Base-by-base conservation (phyloP, 208 protist genomes). In the Trypanosoma lewisi region DNA sequence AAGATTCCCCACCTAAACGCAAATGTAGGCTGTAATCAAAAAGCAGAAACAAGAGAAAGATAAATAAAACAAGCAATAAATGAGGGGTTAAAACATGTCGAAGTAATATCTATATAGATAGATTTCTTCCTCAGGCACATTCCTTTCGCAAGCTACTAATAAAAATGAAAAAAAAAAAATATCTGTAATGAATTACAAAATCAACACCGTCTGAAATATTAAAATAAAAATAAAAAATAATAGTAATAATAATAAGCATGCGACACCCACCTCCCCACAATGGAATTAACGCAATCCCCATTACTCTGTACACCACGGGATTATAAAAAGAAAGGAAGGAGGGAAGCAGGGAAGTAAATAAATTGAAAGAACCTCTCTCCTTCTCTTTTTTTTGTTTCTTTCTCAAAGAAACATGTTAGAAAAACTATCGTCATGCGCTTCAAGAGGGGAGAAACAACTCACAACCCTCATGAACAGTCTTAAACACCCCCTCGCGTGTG, bases 391-490 rank as follows among this genome's bases (percentile, higher is more conserved):
- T n/a, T n/a, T n/a, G n/a, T n/a, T n/a, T n/a, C n/a, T n/a, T n/a
- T n/a, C n/a, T n/a, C n/a, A n/a, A 8, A 21, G 1, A 50, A 30
- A 27, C 6, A 28, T 6, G 12, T 50, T 50, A 14, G 12, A 23
- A 50, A 8, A 8, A 30, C 2, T 23, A 52, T 16, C 5, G 16
- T n/a, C 23, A 12, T 8, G 36, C 36, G 36, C 16, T 2, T 28
- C 31, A 31, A 25, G 30, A 21, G 25, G 19, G 52, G 39, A 67
- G 14, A 73, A 68, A 74, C 33, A 52, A 30, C 34, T 65, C 66
- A 36, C 55, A 56, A 8, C 27, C 51, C 17, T 65, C 41, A 19
- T 60, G 23, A 49, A 49, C 36, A 14, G 47, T 27, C 23, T 21
- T 58, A 60, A 72, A 80, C 8, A 39, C 41, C n/a, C 57, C 51